Evolutionary conservation across 345 rosid genomes (phyloP).

Genomic region (Brassica carinata): DNA sequence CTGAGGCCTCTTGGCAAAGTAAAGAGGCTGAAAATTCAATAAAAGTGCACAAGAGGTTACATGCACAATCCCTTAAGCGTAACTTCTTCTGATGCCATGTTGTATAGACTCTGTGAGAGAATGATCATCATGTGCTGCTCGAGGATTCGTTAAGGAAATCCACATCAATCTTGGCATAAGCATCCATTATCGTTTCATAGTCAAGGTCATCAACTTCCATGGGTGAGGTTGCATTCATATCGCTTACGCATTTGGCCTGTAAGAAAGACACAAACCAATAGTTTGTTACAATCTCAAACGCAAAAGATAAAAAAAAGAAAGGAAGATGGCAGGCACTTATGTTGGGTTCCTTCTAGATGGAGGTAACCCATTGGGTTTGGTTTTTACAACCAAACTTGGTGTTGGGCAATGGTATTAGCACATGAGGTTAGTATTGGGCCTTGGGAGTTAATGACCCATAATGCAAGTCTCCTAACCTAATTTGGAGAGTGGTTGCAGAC

Average conservation of each 20-base stretch:
- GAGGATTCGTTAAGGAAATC: constrained; percentile 47
- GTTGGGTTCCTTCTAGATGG: too few relatives aligned
- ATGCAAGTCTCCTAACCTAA: too few relatives aligned
- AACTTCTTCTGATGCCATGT: constrained; percentile 66
- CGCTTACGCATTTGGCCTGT: constrained; percentile 63
- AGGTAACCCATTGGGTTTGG: too few relatives aligned
- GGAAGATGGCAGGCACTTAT: constrained; percentile 11
- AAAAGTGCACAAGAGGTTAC: constrained; percentile 58
- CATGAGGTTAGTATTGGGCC: too few relatives aligned
- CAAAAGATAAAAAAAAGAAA: background rate
- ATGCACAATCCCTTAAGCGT: constrained; percentile 69
- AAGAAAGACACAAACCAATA: constrained; percentile 17
- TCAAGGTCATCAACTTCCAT: constrained; percentile 75
- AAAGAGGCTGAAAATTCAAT: constrained; percentile 61
- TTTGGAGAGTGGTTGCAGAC: too few relatives aligned
- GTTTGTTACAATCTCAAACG: constrained; percentile 11
- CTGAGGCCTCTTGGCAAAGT: constrained; percentile 42
- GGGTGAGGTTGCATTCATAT: constrained; percentile 66
- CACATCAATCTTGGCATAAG: constrained; percentile 60
- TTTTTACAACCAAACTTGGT: too few relatives aligned
- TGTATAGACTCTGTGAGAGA: constrained; percentile 71
- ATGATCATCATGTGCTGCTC: constrained; percentile 58
- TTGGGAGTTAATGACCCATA: too few relatives aligned
- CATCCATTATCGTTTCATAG: constrained; percentile 58
- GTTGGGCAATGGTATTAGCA: too few relatives aligned